Evolutionary conservation across 306 rosid genomes (phyloP), one percentile per base, ranked within the genome.

Genomic region (Prunus fruticosa): DNA sequence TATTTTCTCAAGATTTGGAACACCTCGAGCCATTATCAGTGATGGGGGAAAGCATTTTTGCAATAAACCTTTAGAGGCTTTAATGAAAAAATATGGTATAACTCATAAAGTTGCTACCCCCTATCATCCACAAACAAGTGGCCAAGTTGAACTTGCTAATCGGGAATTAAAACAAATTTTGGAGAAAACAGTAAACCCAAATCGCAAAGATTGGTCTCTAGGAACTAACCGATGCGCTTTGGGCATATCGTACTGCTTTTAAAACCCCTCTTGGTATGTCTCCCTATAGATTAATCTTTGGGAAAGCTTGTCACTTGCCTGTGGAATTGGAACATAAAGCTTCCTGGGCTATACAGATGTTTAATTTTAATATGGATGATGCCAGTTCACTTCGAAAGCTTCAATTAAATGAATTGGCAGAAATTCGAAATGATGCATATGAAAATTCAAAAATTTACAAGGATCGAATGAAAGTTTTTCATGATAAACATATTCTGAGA

Each of bases 221-320:
- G 4, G 13, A n/a, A 27, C 11, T 62, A 28, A 63, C 43, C 11
- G 46, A 30, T 63, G 67, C 45, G 7, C 45, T 63, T 6, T 63
- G 46, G 67, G 67, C 34, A 4, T 30, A 30, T 30, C 4, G 34
- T 30, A 30, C 34, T 43, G 22, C 67, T 8, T 64, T 30, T 30
- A 61, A 61, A 27, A 61, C 69, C 69, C 27, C 49, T 1, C 18
- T 64, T 64, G 69, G 49, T 7, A 34, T 64, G 49, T 64, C 69
- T 9, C 69, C 69, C 1, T 64, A 30, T 3, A 32, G 69, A 64
- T 18, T 64, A 16, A 18, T 64, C 4, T 64, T 28, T 64, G 25
- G 47, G 8, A 64, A 64, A 32, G 23, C 69, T 34, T 64, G 69
- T 64, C 69, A 64, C 69, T 32, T 64, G 11, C 69, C 25, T 64